Base-by-base conservation (phyloP, 2,329 filamentous ascomycete genomes). In the Cladophialophora bantiana region DNA sequence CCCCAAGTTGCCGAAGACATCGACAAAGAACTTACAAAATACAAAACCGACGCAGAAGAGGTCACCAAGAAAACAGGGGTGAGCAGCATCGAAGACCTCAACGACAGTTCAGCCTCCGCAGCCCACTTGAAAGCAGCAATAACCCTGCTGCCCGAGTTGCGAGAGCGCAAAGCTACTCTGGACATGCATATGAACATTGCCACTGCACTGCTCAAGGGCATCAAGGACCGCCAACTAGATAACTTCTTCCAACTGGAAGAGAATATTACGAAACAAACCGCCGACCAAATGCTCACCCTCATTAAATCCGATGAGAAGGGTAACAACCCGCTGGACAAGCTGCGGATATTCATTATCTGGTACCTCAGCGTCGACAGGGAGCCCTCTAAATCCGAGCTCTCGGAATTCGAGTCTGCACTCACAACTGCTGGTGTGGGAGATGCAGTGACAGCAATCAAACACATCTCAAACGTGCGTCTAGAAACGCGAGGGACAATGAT, bases 161-260 rank as follows among this genome's bases (percentile, higher is more conserved):
- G 93, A 70, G 95, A 98, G 78, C 89, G 95, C 66, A 99, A 99
- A 77, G 89, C 90, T n/a, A 86, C 90, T 20, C 86, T 99, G 4
- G 95, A 97, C 76, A 98, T 97, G 91, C 95, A 99, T 78, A 99
- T 99, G 95, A 97, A 96, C 77, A 97, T 98, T 66, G 85, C 96
- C 3, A 94, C 94, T 1, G 92, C 92, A 0, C 77, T 90, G 9
- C 79, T 90, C 64, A 87, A 89, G 73, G 94, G 93, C 1, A 97
- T 98, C 78, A 97, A 98, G 77, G 92, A 96, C 73, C 89, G 95
- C 15, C 94, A 98, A 78, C 84, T 99, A 5, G 95, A 99, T 77
- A 95, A 95, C 77, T 99, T 92, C 79, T 99, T 96, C 81, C 93
- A 98, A 76, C 83, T 97, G 5, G 96, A 99, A 77, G 94, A 98